phyloP scores from a whole-genome alignment of 805 yeast species.

The Cyberlindnera euphorbiiphila region DNA sequence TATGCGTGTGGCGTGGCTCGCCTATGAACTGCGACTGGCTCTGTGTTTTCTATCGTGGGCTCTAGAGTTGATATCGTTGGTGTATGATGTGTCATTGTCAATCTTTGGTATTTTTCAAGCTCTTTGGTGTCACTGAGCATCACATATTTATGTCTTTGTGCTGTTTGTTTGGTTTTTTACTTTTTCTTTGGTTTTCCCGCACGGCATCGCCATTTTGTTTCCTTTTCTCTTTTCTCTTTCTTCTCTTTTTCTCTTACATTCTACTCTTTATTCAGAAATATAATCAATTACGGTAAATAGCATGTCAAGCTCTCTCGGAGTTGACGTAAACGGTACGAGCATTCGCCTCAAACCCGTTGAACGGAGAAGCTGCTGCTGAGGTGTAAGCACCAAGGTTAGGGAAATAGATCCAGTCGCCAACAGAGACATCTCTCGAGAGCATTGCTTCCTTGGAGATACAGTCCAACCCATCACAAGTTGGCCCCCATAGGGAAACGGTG shows the following conservation, averaged over 20 bases:
- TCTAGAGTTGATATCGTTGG: constrained; percentile 14
- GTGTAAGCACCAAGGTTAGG: constrained; percentile 88
- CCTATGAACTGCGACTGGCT: constrained; percentile 17
- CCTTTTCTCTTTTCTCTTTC: too few relatives aligned
- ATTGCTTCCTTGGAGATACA: constrained; percentile 55
- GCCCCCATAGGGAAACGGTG: constrained; percentile 88
- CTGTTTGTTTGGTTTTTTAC: too few relatives aligned
- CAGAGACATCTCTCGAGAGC: constrained; percentile 57
- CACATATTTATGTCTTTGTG: too few relatives aligned
- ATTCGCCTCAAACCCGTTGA: constrained; percentile 77
- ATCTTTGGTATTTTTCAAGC: too few relatives aligned
- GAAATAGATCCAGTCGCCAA: constrained; percentile 94
- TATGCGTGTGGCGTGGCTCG: constrained; percentile 18
- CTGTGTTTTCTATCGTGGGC: constrained; percentile 36
- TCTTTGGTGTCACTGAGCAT: too few relatives aligned
- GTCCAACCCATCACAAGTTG: constrained; percentile 96
- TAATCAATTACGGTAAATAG: too few relatives aligned
- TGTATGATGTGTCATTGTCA: constrained; percentile 1
- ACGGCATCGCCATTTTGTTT: too few relatives aligned
- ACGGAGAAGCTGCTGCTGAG: constrained; percentile 83
- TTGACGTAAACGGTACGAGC: constrained; percentile 63
- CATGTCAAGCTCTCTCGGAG: constrained; percentile 29
- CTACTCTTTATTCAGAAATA: too few relatives aligned
- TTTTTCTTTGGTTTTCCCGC: too few relatives aligned
- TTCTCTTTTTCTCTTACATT: too few relatives aligned